phyloP scores from a whole-genome alignment of 352 stramenopile species.

The Globisporangium sylvaticum region DNA sequence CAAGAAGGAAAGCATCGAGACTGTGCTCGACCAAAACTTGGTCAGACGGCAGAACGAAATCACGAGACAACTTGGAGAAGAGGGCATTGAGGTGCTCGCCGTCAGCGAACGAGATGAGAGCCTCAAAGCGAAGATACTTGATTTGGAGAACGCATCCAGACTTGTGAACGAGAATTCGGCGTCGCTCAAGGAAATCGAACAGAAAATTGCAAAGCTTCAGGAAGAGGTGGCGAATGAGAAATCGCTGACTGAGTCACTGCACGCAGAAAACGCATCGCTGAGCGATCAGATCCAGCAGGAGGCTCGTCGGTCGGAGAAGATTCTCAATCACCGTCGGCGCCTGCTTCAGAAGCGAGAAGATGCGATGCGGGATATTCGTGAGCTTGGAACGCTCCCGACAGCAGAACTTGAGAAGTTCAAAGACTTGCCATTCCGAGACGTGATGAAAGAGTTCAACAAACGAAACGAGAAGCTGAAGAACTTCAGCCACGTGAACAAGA shows the following conservation, averaged over 20 bases:
- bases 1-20: conserved; percentile 86
- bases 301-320: conserved; percentile 74
- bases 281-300: conserved; percentile 86
- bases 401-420: conserved; percentile 93
- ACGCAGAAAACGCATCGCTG: conserved; percentile 52
- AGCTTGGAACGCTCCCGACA: conserved; percentile 94
- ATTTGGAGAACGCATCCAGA: conserved; percentile 82
- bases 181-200: conserved; percentile 59
- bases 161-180: conserved; percentile 63
- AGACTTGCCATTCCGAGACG: conserved; percentile 77
- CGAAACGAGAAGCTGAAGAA: conserved; percentile 96
- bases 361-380: conserved; percentile 95
- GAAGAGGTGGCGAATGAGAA: conserved; percentile 50
- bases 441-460: conserved; percentile 94
- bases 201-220: conserved; percentile 49
- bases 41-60: conserved; percentile 81
- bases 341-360: conserved; percentile 91
- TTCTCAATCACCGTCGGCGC: conserved; percentile 72
- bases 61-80: conserved; percentile 48
- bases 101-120: conserved; percentile 63
- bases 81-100: conserved; percentile 49
- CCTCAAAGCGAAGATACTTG: conserved; percentile 86
- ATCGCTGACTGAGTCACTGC: conserved; percentile 39
- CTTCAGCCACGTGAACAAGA: conserved; percentile 99
- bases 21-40: conserved; percentile 92